phyloP scores from a whole-genome alignment of 75 land plant species.

The Adiantum capillusveneris region DNA sequence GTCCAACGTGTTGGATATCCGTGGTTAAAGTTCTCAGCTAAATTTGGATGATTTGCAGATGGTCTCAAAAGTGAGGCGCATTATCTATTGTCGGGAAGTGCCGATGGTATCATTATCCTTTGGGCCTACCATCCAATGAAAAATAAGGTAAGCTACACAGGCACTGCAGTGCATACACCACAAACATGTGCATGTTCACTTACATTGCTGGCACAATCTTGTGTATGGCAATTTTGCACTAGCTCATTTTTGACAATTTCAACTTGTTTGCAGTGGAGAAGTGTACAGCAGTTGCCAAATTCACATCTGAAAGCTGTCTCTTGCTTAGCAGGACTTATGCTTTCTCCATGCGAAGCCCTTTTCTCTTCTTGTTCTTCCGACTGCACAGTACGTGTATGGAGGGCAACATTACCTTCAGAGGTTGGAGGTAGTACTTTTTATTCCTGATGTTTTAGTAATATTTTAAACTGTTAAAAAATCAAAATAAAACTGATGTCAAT shows the following conservation, averaged over 20 bases:
- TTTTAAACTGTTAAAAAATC: too few species aligned
- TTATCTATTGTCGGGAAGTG: constrained; percentile 82
- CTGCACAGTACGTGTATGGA: constrained; percentile 68
- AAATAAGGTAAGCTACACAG: constrained; percentile 59
- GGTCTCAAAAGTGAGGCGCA: constrained; percentile 27
- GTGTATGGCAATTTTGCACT: not conserved
- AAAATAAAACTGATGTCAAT: too few species aligned
- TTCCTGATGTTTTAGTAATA: too few species aligned
- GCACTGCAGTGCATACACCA: too few species aligned
- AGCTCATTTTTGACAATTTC: not conserved
- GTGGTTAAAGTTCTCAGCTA: too few species aligned
- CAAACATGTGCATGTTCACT: too few species aligned
- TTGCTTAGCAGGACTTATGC: constrained; percentile 59
- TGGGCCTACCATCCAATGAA: constrained; percentile 52
- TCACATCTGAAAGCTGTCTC: constrained; percentile 81
- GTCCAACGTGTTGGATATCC: too few species aligned
- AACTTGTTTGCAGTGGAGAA: constrained; percentile 58
- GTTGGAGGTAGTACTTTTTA: constrained; percentile 41
- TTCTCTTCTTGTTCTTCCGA: constrained; percentile 87
- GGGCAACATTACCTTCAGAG: constrained; percentile 32
- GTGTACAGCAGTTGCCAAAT: constrained; percentile 51
- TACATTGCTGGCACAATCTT: too few species aligned
- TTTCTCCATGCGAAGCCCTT: constrained; percentile 44
- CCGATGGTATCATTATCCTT: constrained; percentile 71
- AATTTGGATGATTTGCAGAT: too few species aligned